Conservation (phyloP, 2,329 filamentous ascomycete genomes). For the Dissoconium aciculare region DNA sequence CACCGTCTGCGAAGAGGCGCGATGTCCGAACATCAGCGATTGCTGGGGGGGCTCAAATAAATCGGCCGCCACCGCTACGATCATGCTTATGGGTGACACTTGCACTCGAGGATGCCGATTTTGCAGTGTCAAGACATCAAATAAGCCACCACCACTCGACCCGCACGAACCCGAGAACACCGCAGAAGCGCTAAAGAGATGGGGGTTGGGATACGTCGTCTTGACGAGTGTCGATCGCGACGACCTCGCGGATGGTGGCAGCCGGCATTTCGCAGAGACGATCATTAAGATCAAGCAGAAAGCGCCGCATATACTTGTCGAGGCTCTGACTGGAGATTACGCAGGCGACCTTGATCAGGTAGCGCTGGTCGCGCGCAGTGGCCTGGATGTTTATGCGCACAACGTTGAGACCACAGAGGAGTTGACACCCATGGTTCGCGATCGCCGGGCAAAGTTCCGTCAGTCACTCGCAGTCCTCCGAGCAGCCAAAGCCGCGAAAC, state of each 20-base stretch:
- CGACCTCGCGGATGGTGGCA: slow-evolving; percentile 77
- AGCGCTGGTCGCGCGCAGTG: slow-evolving; percentile 64
- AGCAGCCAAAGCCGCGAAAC: slow-evolving; percentile 63
- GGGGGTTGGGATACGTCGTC: slow-evolving; percentile 93
- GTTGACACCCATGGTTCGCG: slow-evolving; percentile 76
- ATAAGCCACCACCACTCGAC: slow-evolving; percentile 64
- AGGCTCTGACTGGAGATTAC: slow-evolving; percentile 80
- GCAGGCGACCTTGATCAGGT: slow-evolving; percentile 77
- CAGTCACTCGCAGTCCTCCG: slow-evolving; percentile 69
- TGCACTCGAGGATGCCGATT: slow-evolving; percentile 94
- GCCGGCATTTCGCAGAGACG: slow-evolving; percentile 81
- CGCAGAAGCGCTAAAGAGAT: slow-evolving; percentile 77
- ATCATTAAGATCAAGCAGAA: slow-evolving; percentile 79
- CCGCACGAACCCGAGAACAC: slow-evolving; percentile 95
- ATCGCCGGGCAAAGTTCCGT: slow-evolving; percentile 76
- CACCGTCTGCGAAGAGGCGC: slow-evolving; percentile 94
- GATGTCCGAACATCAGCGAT: slow-evolving; percentile 93
- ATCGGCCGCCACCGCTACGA: slow-evolving; percentile 83
- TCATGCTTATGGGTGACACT: slow-evolving; percentile 99
- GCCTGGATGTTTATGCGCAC: slow-evolving; percentile 90
- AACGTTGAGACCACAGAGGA: slow-evolving; percentile 92
- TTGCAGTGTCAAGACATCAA: slow-evolving; percentile 86
- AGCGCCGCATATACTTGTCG: slow-evolving; percentile 57
- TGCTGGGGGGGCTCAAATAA: slow-evolving; percentile 92
- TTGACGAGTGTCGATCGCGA: slow-evolving; percentile 88